These are phyloP conservation scores for Infundibulicybe gibba DNA, from an alignment of 768 basidiomycete species.

Conservation along the genomic window DNA sequence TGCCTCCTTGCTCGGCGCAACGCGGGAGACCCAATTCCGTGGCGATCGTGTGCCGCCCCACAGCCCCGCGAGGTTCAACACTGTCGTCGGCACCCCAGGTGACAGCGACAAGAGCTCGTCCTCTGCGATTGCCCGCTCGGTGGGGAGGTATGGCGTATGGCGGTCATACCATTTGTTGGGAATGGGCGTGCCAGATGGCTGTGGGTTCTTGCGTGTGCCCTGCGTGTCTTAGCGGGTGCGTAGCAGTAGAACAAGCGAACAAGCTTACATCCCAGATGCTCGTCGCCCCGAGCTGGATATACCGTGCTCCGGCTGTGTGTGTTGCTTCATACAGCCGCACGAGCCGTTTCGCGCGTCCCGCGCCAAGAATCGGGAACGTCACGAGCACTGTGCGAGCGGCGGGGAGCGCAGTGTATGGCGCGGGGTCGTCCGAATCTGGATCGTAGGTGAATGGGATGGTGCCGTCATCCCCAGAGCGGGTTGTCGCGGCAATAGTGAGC, in stretches of 20 bases:
- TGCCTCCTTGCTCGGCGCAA: slow-evolving; percentile 55
- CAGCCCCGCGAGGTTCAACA: slow-evolving; percentile 60
- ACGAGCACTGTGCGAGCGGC: slow-evolving; percentile 53
- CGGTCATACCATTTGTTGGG: slow-evolving; percentile 46
- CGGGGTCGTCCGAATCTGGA: slow-evolving; percentile 38
- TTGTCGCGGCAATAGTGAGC: slow-evolving; percentile 48
- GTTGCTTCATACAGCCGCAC: slow-evolving; percentile 40
- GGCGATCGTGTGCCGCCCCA: slow-evolving; percentile 54
- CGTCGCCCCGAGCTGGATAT: slow-evolving; percentile 59
- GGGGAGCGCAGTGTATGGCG: slow-evolving; percentile 44
- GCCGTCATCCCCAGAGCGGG: slow-evolving; percentile 43
- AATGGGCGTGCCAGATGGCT: slow-evolving; percentile 3
- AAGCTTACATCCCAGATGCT: slow-evolving; percentile 58
- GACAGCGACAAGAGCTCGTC: slow-evolving; percentile 48
- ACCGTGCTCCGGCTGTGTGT: slow-evolving; percentile 23
- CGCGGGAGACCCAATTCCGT: slow-evolving; percentile 47
- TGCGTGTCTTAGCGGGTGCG: background rate
- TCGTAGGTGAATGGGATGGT: slow-evolving; percentile 58
- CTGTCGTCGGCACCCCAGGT: slow-evolving; percentile 37
- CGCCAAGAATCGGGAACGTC: slow-evolving; percentile 47
- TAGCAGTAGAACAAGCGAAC: background rate
- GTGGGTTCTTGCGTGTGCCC: slow-evolving; percentile 11
- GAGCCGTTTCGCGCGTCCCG: slow-evolving; percentile 43
- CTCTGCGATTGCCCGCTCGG: slow-evolving; percentile 48
- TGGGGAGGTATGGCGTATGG: slow-evolving; percentile 39